Percentiles rank a stretch among this genome's conserved stretches.
Evolutionary conservation across 257 asterid species (phyloP).

Genomic region (Linderniella brevidens): DNA sequence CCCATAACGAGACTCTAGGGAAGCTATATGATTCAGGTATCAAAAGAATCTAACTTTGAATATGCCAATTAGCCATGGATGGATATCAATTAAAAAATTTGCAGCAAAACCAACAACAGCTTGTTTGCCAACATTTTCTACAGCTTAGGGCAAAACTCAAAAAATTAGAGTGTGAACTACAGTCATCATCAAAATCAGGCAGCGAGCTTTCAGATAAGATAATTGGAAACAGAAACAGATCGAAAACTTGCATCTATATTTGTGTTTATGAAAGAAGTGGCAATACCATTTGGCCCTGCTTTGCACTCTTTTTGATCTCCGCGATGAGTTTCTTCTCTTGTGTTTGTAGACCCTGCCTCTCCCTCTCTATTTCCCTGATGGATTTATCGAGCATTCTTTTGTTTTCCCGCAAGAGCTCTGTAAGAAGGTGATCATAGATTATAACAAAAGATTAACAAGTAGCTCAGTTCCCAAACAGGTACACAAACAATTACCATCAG

Average conservation of each 20-base stretch:
- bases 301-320: constrained; percentile 92
- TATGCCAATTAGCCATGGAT: too few species aligned
- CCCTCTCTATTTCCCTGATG: constrained; percentile 91
- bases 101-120: too few species aligned
- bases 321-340: constrained; percentile 83
- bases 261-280: not conserved
- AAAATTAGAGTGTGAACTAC: too few species aligned
- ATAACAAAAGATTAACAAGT: not conserved
- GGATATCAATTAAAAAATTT: too few species aligned
- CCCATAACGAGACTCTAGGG: too few species aligned
- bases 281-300: constrained; percentile 95
- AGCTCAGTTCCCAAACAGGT: constrained; percentile 8
- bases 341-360: constrained; percentile 81
- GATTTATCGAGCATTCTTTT: constrained; percentile 96
- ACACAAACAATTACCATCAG: too few species aligned
- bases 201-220: too few species aligned
- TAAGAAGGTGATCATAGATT: constrained; percentile 1
- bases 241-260: constrained; percentile 2
- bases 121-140: too few species aligned
- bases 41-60: too few species aligned
- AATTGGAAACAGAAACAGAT: not conserved
- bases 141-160: too few species aligned
- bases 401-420: constrained; percentile 93
- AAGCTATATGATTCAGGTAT: too few species aligned
- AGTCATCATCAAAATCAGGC: too few species aligned